Conservation (phyloP, 257 asterid genomes). For the Jacaranda mimosifolia region DNA sequence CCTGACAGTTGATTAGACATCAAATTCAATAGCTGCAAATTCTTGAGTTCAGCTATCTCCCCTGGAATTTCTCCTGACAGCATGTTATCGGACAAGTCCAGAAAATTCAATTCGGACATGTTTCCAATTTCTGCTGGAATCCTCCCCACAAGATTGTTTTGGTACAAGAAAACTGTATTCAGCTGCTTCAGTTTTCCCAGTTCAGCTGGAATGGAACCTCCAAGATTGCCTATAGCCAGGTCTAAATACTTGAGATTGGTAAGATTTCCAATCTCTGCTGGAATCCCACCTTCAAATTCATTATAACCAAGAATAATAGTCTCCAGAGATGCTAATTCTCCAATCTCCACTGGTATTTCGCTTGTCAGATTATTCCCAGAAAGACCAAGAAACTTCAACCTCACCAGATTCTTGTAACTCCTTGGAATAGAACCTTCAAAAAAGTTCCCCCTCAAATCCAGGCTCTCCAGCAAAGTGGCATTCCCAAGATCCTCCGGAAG, state of each 20-base stretch:
- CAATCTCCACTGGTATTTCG: conserved; percentile 44
- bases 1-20: conserved; percentile 51
- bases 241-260: conserved; percentile 47
- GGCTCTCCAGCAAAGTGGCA: conserved; percentile 57
- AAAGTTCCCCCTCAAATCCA: conserved; percentile 85
- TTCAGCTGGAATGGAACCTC: conserved; percentile 48
- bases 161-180: conserved; percentile 46
- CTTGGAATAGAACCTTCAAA: conserved; percentile 72
- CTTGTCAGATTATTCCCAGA: conserved; percentile 58
- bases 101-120: conserved; percentile 39
- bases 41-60: conserved; percentile 36
- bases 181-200: conserved; percentile 37
- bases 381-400: conserved; percentile 74
- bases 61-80: conserved; percentile 51
- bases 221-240: conserved; percentile 47
- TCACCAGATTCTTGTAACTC: conserved; percentile 54
- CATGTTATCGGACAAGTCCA: conserved; percentile 53
- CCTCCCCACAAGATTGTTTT: conserved; percentile 44
- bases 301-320: conserved; percentile 50
- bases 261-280: conserved; percentile 45
- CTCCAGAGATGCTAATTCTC: conserved; percentile 43
- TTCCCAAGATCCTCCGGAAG: conserved; percentile 72
- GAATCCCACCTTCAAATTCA: conserved; percentile 47
- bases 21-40: conserved; percentile 46
- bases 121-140: conserved; percentile 43